A percentile compares a stretch with the other conserved stretches of the same genome.
Evolutionary conservation across 495 filamentous ascomycete genomes (phyloP).

Genomic region (Glonium stellatum): DNA sequence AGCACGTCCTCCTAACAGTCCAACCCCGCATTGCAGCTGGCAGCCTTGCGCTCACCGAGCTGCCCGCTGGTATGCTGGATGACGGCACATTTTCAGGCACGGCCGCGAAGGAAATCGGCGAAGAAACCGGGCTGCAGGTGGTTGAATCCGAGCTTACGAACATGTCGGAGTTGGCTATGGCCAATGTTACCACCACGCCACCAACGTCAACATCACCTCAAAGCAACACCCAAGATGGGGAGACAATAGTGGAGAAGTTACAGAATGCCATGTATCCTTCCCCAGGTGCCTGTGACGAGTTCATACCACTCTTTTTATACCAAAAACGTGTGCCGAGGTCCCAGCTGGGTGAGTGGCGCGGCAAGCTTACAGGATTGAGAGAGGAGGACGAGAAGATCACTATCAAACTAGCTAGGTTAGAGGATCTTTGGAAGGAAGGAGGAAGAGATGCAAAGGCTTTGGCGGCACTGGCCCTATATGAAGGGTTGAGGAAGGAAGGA

Average conservation of each 20-base stretch:
- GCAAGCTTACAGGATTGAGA: conserved; percentile 69
- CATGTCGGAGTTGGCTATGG: conserved; percentile 55
- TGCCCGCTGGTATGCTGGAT: conserved; percentile 89
- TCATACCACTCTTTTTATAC: conserved; percentile 69
- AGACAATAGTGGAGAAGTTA: conserved; percentile 39
- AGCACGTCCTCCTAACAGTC: conserved; percentile 69
- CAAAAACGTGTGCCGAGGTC: conserved; percentile 58
- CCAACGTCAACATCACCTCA: conserved; percentile 5
- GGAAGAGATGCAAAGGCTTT: conserved; percentile 73
- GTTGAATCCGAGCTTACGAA: conserved; percentile 54
- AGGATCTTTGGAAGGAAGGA: conserved; percentile 70
- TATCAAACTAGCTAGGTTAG: conserved; percentile 62
- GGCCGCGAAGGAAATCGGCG: conserved; percentile 74
- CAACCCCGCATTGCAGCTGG: conserved; percentile 79
- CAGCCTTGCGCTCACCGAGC: conserved; percentile 65
- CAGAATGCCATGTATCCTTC: conserved; percentile 66
- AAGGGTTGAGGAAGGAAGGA: conserved; percentile 59
- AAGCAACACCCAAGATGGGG: conserved; percentile 28
- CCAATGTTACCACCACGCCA: neutral
- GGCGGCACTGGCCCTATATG: conserved; percentile 69
- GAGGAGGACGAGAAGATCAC: conserved; percentile 79
- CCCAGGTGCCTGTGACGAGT: conserved; percentile 78
- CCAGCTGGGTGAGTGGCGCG: conserved; percentile 61
- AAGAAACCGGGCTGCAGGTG: conserved; percentile 56
- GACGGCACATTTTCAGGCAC: conserved; percentile 69